Percentiles rank a stretch among this genome's conserved stretches.
These are phyloP conservation scores for Tardiomyces blankii DNA, from an alignment of 1,139 yeast species.

Conservation along the genomic window DNA sequence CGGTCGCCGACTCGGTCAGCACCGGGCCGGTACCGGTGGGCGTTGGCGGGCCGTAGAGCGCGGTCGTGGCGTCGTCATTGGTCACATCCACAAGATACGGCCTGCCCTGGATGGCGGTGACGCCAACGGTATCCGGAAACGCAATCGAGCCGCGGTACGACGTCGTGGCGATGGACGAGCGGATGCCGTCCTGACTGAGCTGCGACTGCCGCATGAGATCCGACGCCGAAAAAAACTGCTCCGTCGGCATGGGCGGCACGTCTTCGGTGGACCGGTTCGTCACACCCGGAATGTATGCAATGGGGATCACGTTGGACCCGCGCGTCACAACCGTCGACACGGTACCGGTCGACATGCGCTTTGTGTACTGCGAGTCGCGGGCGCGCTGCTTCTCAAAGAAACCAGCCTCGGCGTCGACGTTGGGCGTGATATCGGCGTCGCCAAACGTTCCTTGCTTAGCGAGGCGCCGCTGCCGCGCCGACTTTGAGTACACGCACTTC, in stretches of 20 bases:
- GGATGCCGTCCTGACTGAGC: slow-evolving; percentile 9
- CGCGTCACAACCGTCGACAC: slow-evolving; percentile 21
- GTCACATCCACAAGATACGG: slow-evolving; percentile 23
- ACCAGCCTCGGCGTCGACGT: slow-evolving; percentile 11
- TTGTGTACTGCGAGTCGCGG: neutral
- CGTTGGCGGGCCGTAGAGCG: slow-evolving; percentile 1
- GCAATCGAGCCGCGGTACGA: slow-evolving; percentile 24
- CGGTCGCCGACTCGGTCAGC: neutral
- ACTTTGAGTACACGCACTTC: slow-evolving; percentile 7
- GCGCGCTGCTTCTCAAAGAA: slow-evolving; percentile 7
- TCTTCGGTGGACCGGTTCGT: slow-evolving; percentile 1
- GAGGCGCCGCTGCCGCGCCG: neutral
- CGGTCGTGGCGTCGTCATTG: slow-evolving; percentile 3
- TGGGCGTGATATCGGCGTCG: slow-evolving; percentile 6
- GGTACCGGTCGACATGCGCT: neutral
- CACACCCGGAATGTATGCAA: slow-evolving; percentile 91
- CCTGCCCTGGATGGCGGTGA: slow-evolving; percentile 21
- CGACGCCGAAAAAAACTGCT: slow-evolving; percentile 12
- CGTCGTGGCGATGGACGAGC: slow-evolving; percentile 22
- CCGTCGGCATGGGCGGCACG: slow-evolving; percentile 7
- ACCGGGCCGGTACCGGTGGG: slow-evolving; percentile 2
- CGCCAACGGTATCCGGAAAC: slow-evolving; percentile 16
- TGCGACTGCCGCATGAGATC: slow-evolving; percentile 15
- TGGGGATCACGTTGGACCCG: slow-evolving; percentile 84
- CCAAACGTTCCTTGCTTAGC: slow-evolving; percentile 1